phyloP scores from a whole-genome alignment of 176 grass and related monocot genomes.

The Ampelocalamus luodianensis region DNA sequence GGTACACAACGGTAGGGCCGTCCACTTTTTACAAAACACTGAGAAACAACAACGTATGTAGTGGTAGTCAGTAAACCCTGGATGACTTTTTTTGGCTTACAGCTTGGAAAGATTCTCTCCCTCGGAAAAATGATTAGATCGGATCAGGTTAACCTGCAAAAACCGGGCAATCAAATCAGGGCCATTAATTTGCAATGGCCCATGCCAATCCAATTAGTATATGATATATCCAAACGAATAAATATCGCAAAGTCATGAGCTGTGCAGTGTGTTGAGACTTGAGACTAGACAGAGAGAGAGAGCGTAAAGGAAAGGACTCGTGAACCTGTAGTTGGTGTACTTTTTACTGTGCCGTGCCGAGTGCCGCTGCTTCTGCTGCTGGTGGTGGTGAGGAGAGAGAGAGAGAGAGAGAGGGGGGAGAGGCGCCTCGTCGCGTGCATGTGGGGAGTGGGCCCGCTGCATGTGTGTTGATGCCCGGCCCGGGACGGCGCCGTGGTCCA shows the following conservation, averaged over 20 bases:
- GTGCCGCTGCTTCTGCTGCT: too few relatives aligned
- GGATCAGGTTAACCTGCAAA: conserved; percentile 4
- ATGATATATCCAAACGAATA: conserved; percentile 4
- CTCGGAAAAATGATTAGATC: neutral
- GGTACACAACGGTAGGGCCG: neutral
- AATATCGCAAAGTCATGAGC: neutral
- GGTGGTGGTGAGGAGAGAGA: neutral
- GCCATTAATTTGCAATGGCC: neutral
- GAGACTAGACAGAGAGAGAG: too few relatives aligned
- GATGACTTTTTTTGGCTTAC: neutral
- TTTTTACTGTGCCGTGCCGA: conserved; percentile 29
- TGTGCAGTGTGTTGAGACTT: neutral
- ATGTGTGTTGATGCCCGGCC: conserved; percentile 52
- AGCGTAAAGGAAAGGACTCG: neutral
- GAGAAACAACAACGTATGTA: neutral
- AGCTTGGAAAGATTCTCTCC: neutral
- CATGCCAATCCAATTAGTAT: neutral
- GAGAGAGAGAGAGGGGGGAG: too few relatives aligned
- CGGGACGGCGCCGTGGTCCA: conserved; percentile 25
- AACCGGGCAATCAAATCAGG: neutral
- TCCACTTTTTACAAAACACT: neutral
- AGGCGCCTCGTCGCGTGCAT: conserved; percentile 7
- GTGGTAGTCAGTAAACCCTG: neutral
- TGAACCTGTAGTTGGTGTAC: conserved; percentile 26
- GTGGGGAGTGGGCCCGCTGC: conserved; percentile 43